Evolutionary conservation across 192 early-diverging fungal species (phyloP).

Genomic region (Chytriomyces sp.): DNA sequence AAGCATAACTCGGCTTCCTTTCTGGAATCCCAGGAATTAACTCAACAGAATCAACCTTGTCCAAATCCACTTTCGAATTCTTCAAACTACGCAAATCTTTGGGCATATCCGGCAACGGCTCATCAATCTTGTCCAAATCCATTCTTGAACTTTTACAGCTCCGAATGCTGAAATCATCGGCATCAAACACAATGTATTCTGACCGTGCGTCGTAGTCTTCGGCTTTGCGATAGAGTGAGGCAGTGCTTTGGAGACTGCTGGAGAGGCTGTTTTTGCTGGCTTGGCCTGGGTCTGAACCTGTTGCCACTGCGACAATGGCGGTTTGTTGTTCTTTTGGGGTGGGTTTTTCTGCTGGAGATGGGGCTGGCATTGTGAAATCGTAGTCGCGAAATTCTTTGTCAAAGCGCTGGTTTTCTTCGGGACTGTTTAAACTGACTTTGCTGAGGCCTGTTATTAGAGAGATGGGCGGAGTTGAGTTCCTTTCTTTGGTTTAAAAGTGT

Average conservation of each 20-base stretch:
- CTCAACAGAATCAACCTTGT: not conserved
- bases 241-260: not conserved
- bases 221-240: not conserved
- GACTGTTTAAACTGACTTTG: conserved; percentile 41
- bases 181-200: not conserved
- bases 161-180: not conserved
- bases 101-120: not conserved
- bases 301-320: not conserved
- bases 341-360: not conserved
- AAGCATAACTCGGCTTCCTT: not conserved
- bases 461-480: no score
- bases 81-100: not conserved
- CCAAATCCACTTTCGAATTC: not conserved
- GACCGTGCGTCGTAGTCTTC: not conserved
- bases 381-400: conserved; percentile 76
- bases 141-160: not conserved
- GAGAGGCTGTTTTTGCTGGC: not conserved
- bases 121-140: not conserved
- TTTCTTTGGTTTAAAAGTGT: no score
- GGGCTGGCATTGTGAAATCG: conserved; percentile 66
- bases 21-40: not conserved
- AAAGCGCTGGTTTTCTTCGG: conserved; percentile 72
- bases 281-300: not conserved
- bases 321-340: not conserved
- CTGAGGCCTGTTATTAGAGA: not conserved